Base-by-base conservation (phyloP, 495 filamentous ascomycete species). In the Achaetomiella virescens region DNA sequence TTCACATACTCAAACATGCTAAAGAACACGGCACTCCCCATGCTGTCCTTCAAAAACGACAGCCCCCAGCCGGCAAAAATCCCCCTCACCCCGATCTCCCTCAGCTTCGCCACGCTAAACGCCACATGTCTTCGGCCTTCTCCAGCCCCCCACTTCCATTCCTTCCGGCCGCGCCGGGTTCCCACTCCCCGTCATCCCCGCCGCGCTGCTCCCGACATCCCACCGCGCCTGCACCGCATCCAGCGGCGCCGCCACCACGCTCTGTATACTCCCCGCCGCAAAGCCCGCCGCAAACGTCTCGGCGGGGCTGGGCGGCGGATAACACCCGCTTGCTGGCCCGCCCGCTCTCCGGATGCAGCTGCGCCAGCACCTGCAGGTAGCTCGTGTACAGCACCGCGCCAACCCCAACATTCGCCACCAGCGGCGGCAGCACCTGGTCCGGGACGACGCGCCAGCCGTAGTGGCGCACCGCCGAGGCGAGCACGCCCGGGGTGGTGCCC, bases 391-490 rank as follows among this genome's bases (percentile, higher is more conserved):
- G 78, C 9, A 95, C 79, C 20, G 88, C 90, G 15, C 90, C 91
- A 54, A 95, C 83, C 3, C 83, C 88, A 17, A 89, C 84, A 70
- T 96, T 96, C 33, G 90, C 91, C 35, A 95, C 69, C 29, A 96
- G 72, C 44, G 90, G 91, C 48, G 91, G 91, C 18, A 96, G 76
- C 20, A 95, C 82, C 72, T 96, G 90, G 57, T 92, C 85, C 1
- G 90, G 91, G 46, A 96, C 83, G 57, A 95, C 89, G 25, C 79
- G 75, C 91, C 91, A 96, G 38, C 91, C 91, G 55, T 93, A 78
- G 50, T 83, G 81, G 50, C 78, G 79, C 33, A 96, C 78, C 6
- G 90, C 91, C 63, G 93, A 88, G 18, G 84, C 75, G 17, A 96
- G 75, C 22, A 96, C 72, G 2, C 86, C 88, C 0, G 89, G 88